Evolutionary conservation across 2,329 filamentous ascomycete species (phyloP).

Genomic region (Pleomassaria siparia): DNA sequence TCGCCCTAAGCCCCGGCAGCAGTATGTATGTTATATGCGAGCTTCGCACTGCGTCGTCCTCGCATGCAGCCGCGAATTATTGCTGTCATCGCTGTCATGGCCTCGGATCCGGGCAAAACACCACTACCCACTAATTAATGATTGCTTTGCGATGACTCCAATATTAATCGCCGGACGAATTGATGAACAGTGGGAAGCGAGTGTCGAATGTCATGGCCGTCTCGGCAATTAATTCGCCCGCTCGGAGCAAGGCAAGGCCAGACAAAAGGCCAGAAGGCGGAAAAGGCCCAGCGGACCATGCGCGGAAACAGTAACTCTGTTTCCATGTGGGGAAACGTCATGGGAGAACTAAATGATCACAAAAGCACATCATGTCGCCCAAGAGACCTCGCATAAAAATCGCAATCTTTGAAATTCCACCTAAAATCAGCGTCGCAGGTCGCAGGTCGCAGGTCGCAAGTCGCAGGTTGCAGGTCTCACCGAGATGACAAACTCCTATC

Average conservation of each 20-base stretch:
- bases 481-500: slow-evolving; percentile 11
- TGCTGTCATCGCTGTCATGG: too few relatives aligned
- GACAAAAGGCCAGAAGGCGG: too few relatives aligned
- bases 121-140: not conserved
- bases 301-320: not conserved
- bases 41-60: not conserved
- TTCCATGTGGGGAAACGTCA: slow-evolving; percentile 1
- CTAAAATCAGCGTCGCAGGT: not conserved
- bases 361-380: slow-evolving; percentile 2
- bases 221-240: slow-evolving; percentile 3
- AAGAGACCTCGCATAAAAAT: not conserved
- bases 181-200: not conserved
- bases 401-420: slow-evolving; percentile 1
- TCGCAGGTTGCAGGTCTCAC: too few relatives aligned
- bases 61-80: too few relatives aligned
- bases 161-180: slow-evolving; percentile 1
- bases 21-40: too few relatives aligned
- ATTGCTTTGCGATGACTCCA: not conserved
- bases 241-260: not conserved
- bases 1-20: not conserved
- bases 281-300: not conserved
- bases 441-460: too few relatives aligned
- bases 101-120: not conserved
- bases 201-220: not conserved
- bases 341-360: not conserved